These are phyloP conservation scores for Tillandsia leiboldiana DNA, from an alignment of 176 grass and related monocot genomes.

Conservation along the genomic window DNA sequence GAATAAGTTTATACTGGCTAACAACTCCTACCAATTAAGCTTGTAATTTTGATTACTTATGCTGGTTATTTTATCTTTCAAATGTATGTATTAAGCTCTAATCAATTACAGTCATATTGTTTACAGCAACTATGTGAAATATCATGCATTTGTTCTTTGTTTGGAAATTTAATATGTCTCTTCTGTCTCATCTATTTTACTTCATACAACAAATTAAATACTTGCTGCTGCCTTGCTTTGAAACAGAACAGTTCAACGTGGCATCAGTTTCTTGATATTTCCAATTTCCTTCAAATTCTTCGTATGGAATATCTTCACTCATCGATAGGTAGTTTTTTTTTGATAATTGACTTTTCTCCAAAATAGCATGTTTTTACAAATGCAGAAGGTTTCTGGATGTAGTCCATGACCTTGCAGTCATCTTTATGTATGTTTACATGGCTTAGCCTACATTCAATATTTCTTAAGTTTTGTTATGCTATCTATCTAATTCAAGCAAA, in stretches of 20 bases:
- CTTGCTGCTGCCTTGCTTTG: slow-evolving; percentile 35
- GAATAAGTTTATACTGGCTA: too few species aligned
- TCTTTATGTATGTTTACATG: background rate
- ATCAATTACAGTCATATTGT: too few species aligned
- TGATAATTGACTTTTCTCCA: background rate
- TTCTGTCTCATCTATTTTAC: background rate
- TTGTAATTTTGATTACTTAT: too few species aligned
- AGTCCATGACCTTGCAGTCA: background rate
- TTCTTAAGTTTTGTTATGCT: background rate
- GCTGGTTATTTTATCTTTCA: too few species aligned
- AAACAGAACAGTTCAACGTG: slow-evolving; percentile 73
- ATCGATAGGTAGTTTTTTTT: slow-evolving; percentile 45
- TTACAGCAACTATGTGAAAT: too few species aligned
- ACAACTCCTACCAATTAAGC: too few species aligned
- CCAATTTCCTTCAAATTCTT: slow-evolving; percentile 50
- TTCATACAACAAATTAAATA: slow-evolving; percentile 19
- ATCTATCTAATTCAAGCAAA: background rate
- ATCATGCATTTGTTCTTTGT: slow-evolving; percentile 1
- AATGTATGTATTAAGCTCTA: too few species aligned
- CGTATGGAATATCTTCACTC: slow-evolving; percentile 54
- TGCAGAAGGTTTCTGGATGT: background rate
- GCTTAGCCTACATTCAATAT: too few species aligned
- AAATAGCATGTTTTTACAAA: background rate
- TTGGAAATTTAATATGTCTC: background rate
- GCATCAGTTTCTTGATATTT: slow-evolving; percentile 59